Percentiles rank a stretch among this genome's conserved stretches.
Evolutionary conservation across 129 eudicot genomes (phyloP).

Genomic region (Arctium lappa): DNA sequence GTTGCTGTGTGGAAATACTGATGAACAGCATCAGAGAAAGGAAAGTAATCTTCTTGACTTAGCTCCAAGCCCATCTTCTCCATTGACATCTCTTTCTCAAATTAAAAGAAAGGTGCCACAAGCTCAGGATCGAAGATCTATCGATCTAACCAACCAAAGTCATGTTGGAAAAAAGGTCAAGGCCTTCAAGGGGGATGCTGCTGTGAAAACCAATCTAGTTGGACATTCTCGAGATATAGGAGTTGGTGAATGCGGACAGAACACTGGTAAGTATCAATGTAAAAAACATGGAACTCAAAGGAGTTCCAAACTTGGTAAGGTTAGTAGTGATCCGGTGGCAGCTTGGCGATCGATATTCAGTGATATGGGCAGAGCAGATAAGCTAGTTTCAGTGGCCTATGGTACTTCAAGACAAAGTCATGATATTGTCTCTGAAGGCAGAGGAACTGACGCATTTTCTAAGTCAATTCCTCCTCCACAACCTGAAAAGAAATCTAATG

Average conservation of each 20-base stretch:
- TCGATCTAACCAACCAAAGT: constrained; percentile 1
- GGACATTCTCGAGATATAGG: constrained; percentile 21
- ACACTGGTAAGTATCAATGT: constrained; percentile 18
- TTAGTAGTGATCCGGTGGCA: constrained; percentile 25
- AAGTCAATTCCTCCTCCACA: constrained; percentile 24
- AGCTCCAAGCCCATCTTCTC: constrained; percentile 12
- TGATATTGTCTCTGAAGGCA: constrained; percentile 8
- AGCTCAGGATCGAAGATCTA: constrained; percentile 25
- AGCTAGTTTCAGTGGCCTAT: constrained; percentile 3
- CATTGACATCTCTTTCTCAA: constrained; percentile 23
- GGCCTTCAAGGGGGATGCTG: constrained; percentile 22
- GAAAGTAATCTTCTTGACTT: constrained; percentile 13
- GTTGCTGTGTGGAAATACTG: constrained; percentile 36
- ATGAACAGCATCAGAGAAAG: constrained; percentile 25
- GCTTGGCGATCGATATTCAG: constrained; percentile 28
- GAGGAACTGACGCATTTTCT: constrained; percentile 28
- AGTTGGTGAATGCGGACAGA: constrained; percentile 18
- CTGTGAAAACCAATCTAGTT: constrained; percentile 17
- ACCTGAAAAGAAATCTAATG: constrained; percentile 29
- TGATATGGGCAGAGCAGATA: constrained; percentile 30
- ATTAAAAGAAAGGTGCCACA: constrained; percentile 43
- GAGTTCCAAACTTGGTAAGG: constrained; percentile 24
- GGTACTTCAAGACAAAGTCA: neutral
- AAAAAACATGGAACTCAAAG: constrained; percentile 33
- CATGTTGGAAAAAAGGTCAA: constrained; percentile 27